Conservation (phyloP, 306 rosid species). For the Datisca glomerata region DNA sequence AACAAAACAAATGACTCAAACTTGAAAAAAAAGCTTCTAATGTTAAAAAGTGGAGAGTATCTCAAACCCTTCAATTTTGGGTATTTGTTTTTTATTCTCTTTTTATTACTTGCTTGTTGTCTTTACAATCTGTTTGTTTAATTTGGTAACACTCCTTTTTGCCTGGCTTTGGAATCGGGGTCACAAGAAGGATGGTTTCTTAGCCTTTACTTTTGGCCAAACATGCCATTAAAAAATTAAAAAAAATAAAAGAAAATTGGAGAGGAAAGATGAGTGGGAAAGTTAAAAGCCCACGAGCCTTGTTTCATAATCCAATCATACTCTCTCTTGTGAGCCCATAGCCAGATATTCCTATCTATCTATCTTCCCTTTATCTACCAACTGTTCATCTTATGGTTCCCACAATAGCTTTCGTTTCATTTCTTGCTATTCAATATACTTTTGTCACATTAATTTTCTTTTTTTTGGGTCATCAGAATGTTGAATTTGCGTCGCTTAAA, state of each 20-base stretch:
- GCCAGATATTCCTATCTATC: constrained; percentile 13
- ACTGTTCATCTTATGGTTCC: too few species aligned
- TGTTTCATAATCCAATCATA: constrained; percentile 68
- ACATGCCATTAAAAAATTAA: constrained; percentile 10
- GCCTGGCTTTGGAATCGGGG: constrained; percentile 32
- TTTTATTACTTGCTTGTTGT: neutral
- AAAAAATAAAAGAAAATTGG: constrained; percentile 28
- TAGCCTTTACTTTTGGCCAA: constrained; percentile 6
- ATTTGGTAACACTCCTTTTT: constrained; percentile 28
- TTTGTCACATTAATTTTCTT: too few species aligned
- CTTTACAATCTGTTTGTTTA: constrained; percentile 19
- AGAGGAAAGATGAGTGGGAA: constrained; percentile 17
- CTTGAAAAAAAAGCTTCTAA: too few species aligned
- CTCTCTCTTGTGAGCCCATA: constrained; percentile 42
- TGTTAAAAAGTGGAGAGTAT: too few species aligned
- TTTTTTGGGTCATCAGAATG: too few species aligned
- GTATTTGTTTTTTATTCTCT: too few species aligned
- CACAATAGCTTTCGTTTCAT: too few species aligned
- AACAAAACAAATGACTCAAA: too few species aligned
- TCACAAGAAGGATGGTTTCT: constrained; percentile 26
- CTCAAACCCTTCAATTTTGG: too few species aligned
- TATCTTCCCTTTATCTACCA: neutral
- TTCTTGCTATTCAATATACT: too few species aligned
- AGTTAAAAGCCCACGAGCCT: constrained; percentile 57
- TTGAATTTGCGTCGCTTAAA: too few species aligned